Evolutionary conservation across 2,329 filamentous ascomycete genomes (phyloP), one percentile per base, ranked within the genome.

Genomic region (Cladophialophora carrionii): DNA sequence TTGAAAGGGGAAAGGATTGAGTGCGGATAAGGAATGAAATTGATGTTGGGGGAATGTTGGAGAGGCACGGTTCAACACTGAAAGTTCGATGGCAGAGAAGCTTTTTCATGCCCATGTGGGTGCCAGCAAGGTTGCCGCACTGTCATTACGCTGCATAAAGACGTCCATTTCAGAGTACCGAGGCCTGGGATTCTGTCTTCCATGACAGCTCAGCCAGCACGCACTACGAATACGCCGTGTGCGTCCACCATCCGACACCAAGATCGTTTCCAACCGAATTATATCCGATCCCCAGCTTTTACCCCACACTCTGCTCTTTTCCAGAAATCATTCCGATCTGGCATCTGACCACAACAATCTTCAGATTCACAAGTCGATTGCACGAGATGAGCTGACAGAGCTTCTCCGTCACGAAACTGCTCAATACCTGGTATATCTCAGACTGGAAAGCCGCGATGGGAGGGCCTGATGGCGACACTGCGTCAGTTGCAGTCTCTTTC

Each of bases 401-500:
- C 37, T 8, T 43, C 37, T n/a, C 37, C 37, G 17, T 43, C 37
- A 43, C 37, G 17, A 43, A 20, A 17, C n/a, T 43, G 17, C 37
- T 1, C n/a, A n/a, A 43, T 43, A 43, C 37, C 37, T 43, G 37
- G 37, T 7, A 43, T 43, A 43, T 8, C 7, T 43, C 2, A 17
- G 6, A 43, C 17, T 43, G 17, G 34, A 43, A 43, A 3, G 17
- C 7, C 37, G n/a, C 17, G 8, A 43, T 43, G 37, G 37, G 37
- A 43, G 37, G 14, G 17, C 14, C 37, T 43, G 37, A 43, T 17
- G 17, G 22, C 41, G 56, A 49, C 6, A 5, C 31, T 14, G 9
- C 43, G 3, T 43, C 41, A 10, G 20, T 49, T 20, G 9, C 43
- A 22, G 46, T 58, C 24, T 58, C 56, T 14, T 58, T 65, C 12